Evolutionary conservation across 495 filamentous ascomycete genomes (phyloP), one percentile per base, ranked within the genome.

Genomic region (Daldinia caldariorum): DNA sequence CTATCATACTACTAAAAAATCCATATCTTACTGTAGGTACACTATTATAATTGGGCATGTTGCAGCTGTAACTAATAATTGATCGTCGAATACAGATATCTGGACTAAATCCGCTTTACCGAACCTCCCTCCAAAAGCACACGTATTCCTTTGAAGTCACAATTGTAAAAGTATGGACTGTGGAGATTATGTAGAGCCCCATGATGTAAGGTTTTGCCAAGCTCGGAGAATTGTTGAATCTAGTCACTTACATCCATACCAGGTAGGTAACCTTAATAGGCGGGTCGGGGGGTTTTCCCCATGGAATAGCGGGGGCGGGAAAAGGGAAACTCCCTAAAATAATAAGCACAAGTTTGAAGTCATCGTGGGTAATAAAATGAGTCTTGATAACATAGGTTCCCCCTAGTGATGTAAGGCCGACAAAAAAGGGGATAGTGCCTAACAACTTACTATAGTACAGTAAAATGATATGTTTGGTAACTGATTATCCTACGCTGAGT

Each of bases 131-230:
- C 47, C 47, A 10, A 9, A 14, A 50, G 12, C 18, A 29, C 47
- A 29, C 13, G 47, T 16, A 50, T 26, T 49, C n/a, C 26, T 26
- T 26, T 26, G 26, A 26, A 26, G 26, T 3, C 26, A 20, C 43
- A 7, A 20, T 22, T 7, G 8, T 47, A 47, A 16, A 47, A 47
- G 4, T 35, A 0, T 7, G 34, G 34, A 47, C 26, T 1, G 43
- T 12, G 7, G 16, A 45, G 41, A 3, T 26, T 26, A 26, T 12
- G 9, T 4, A 47, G 43, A 47, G 43, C 18, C 43, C 43, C 49
- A 64, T 57, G 51, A 49, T 54, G 12, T 64, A 37, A 64, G 5
- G 6, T 37, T 51, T 34, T 35, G 16, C 3, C 38, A 57, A 18
- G 32, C 16, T 38, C 53, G 34, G 53, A 57, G 22, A 39, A n/a